These are phyloP conservation scores for Sclerotinia subarctica DNA, from an alignment of 2,329 filamentous ascomycete species.

Conservation along the genomic window DNA sequence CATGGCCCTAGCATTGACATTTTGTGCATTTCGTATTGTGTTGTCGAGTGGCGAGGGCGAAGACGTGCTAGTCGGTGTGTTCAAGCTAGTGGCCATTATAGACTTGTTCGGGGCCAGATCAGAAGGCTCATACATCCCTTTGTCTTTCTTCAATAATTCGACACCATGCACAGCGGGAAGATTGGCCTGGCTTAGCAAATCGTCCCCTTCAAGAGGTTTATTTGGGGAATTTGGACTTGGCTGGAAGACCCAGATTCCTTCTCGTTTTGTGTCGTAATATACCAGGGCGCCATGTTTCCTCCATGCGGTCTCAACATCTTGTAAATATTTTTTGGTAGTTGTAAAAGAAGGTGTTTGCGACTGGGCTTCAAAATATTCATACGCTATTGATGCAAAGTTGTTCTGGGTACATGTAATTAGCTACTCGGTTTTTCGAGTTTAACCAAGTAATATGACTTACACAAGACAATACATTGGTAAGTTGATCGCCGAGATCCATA, in stretches of 20 bases:
- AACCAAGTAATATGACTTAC: slow-evolving; percentile 27
- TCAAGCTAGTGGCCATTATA: slow-evolving; percentile 24
- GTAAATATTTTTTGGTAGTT: slow-evolving; percentile 31
- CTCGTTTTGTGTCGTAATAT: slow-evolving; percentile 32
- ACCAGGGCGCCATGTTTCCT: slow-evolving; percentile 35
- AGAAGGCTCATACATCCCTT: slow-evolving; percentile 36
- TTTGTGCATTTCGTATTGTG: slow-evolving; percentile 31
- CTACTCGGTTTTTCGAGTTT: neutral
- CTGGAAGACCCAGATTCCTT: slow-evolving; percentile 37
- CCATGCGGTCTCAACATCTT: slow-evolving; percentile 34
- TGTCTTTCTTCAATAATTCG: slow-evolving; percentile 29
- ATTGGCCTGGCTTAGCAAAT: slow-evolving; percentile 17
- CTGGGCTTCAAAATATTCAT: slow-evolving; percentile 37
- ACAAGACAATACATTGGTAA: slow-evolving; percentile 39
- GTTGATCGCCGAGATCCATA: slow-evolving; percentile 40
- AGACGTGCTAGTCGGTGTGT: slow-evolving; percentile 31
- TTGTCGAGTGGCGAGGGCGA: slow-evolving; percentile 36
- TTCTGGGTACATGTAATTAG: slow-evolving; percentile 30
- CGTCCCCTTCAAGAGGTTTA: slow-evolving; percentile 14
- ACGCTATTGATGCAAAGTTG: slow-evolving; percentile 37
- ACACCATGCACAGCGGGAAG: slow-evolving; percentile 28
- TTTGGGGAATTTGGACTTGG: slow-evolving; percentile 21
- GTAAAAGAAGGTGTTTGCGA: slow-evolving; percentile 21
- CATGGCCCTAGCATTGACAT: slow-evolving; percentile 32
- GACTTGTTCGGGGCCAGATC: slow-evolving; percentile 32